phyloP scores from a whole-genome alignment of 1,139 yeast species.

The Zygosaccharomyces pseudobailii region DNA sequence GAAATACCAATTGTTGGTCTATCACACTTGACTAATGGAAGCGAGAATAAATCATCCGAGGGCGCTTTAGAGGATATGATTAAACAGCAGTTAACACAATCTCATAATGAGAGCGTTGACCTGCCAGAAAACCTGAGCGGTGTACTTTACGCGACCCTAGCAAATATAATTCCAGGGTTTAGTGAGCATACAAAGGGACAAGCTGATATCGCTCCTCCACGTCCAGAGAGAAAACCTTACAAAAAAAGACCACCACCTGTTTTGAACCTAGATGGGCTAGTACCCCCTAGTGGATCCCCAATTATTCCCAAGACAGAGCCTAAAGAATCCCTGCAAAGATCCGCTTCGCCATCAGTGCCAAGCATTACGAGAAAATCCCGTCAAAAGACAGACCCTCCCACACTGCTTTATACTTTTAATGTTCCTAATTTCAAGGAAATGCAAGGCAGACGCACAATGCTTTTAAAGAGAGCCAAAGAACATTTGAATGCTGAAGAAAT shows the following conservation, averaged over 20 bases:
- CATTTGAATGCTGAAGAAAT: conserved; percentile 46
- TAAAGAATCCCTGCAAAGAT: conserved; percentile 14
- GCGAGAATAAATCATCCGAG: conserved; percentile 11
- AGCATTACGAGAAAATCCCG: conserved; percentile 1
- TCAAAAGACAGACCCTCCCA: conserved; percentile 14
- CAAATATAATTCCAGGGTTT: conserved; percentile 23
- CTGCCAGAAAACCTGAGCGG: conserved; percentile 29
- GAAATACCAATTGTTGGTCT: background rate
- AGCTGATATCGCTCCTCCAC: conserved; percentile 3
- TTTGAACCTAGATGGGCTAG: conserved; percentile 28
- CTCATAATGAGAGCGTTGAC: conserved; percentile 18
- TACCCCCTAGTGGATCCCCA: conserved; percentile 18
- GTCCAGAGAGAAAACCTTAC: conserved; percentile 11
- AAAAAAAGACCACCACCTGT: conserved; percentile 18
- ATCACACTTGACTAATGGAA: background rate
- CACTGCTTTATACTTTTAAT: conserved; percentile 29
- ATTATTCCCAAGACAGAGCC: conserved; percentile 25
- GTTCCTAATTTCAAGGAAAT: conserved; percentile 21
- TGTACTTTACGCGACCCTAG: conserved; percentile 32
- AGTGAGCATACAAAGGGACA: conserved; percentile 9
- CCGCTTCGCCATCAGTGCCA: background rate
- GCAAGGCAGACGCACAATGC: conserved; percentile 19
- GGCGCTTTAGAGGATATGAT: conserved; percentile 19
- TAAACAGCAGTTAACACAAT: conserved; percentile 16
- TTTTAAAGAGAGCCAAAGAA: conserved; percentile 26